phyloP scores from a whole-genome alignment of 306 rosid genomes.

The Fragaria nilgerrensis region DNA sequence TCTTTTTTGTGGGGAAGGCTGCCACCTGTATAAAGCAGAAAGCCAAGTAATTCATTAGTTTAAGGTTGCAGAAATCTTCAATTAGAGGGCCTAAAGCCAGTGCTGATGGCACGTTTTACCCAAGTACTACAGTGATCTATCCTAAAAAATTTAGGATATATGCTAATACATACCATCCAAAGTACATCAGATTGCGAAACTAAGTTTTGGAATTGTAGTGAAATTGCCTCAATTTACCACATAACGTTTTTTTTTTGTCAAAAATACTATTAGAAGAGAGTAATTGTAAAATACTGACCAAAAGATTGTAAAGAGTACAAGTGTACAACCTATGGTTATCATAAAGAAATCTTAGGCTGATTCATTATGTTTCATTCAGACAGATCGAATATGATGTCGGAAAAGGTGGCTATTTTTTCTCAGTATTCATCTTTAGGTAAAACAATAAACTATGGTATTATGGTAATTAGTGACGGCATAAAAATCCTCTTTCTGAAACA shows the following conservation, averaged over 20 bases:
- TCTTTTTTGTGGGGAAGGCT: constrained; percentile 66
- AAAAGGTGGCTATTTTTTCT: background rate
- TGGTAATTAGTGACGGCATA: background rate
- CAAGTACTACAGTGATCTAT: background rate
- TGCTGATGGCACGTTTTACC: background rate
- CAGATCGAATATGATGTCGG: background rate
- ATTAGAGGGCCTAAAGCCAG: background rate
- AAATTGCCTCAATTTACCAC: background rate
- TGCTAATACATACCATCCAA: background rate
- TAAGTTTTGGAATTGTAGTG: background rate
- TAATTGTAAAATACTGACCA: background rate
- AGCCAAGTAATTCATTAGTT: constrained; percentile 14
- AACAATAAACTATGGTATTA: background rate
- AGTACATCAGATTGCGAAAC: background rate
- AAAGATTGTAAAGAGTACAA: background rate
- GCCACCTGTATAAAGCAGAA: constrained; percentile 51
- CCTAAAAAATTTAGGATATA: background rate
- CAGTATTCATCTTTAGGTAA: background rate
- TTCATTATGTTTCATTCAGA: background rate
- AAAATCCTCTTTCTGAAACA: background rate
- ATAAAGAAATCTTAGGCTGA: background rate
- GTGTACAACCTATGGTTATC: background rate
- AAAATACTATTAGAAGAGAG: background rate
- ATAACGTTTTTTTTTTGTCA: background rate
- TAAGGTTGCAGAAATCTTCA: constrained; percentile 10